Base-by-base conservation (phyloP, 352 stramenopile species). In the Globisporangium megalacanthum region DNA sequence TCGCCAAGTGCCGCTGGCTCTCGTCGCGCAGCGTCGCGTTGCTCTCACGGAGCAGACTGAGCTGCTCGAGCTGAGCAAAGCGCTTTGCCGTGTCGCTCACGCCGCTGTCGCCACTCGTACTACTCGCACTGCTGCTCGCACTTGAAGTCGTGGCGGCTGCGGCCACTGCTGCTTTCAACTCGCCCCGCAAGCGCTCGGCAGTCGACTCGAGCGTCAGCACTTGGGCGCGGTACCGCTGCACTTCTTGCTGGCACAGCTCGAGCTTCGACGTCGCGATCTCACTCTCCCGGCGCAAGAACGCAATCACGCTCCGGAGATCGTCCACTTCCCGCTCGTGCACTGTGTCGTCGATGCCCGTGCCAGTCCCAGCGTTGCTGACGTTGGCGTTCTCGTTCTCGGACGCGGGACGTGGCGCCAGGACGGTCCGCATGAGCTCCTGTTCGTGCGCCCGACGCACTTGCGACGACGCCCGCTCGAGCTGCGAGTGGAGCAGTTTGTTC, bases 21-120 rank as follows among this genome's bases (percentile, higher is more conserved):
- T 93, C 80, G 31, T 88, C 80, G 9, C 83, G 80, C 54, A 93
- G 62, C 41, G 70, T 89, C 14, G 83, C 83, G 56, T 93, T 93
- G 52, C 80, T 91, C 47, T 93, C 83, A 15, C 83, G 80, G 37
- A 93, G 52, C 13, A 93, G 61, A 54, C 68, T 87, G n/a, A 93
- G 56, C 57, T 89, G 79, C 48, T 93, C 77, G 3, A 93, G 57
- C 58, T 88, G 73, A 36, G 78, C 80, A 22, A 66, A 59, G n/a
- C 76, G 75, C 59, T 89, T 88, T 8, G 73, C 64, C 14, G 75
- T 66, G 11, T 71, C 70, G 3, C 60, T 55, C 25, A 55, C 60
- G 3, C 22, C 13, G 6, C 14, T 29, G 5, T 11, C 10, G 7
- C 6, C 35, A 9, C 9, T 44, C 1, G n/a, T n/a, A n/a, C 9